phyloP scores from a whole-genome alignment of 805 yeast genomes.

The Suhomyces sp. region DNA sequence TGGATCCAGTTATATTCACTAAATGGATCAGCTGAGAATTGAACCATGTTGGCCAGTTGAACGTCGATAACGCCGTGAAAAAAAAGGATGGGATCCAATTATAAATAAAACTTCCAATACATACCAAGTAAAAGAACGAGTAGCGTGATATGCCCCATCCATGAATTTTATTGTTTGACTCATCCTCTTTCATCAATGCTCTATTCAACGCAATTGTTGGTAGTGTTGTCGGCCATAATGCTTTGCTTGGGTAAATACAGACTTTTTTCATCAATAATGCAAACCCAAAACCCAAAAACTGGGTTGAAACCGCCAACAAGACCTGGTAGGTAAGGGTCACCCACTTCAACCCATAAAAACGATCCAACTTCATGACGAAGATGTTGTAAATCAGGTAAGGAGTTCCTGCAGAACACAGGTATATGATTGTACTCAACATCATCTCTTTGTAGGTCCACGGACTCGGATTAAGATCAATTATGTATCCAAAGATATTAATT shows the following conservation, averaged over 20 bases:
- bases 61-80: conserved; percentile 38
- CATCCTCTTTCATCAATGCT: conserved; percentile 37
- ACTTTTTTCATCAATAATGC: conserved; percentile 64
- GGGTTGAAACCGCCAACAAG: conserved; percentile 52
- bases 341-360: conserved; percentile 44
- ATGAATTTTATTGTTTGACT: conserved; percentile 19
- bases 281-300: conserved; percentile 64
- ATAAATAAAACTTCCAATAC: conserved; percentile 36
- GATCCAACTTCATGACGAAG: conserved; percentile 43
- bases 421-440: conserved; percentile 46
- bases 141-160: conserved; percentile 46
- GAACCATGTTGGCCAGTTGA: conserved; percentile 49
- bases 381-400: conserved; percentile 44
- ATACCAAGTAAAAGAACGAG: conserved; percentile 37
- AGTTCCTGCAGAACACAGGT: conserved; percentile 42
- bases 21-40: conserved; percentile 38
- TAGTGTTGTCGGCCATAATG: conserved; percentile 45
- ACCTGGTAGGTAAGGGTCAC: conserved; percentile 53
- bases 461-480: conserved; percentile 38
- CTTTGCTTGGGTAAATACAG: conserved; percentile 42
- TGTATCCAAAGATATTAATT: conserved; percentile 21
- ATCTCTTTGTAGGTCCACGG: conserved; percentile 46
- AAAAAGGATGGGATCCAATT: conserved; percentile 44
- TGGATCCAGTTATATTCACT: conserved; percentile 38
- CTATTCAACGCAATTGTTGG: conserved; percentile 44